Percentiles rank a stretch among this genome's conserved stretches.
Conservation (phyloP, 2,329 filamentous ascomycete genomes). For the Amphichorda felina region DNA sequence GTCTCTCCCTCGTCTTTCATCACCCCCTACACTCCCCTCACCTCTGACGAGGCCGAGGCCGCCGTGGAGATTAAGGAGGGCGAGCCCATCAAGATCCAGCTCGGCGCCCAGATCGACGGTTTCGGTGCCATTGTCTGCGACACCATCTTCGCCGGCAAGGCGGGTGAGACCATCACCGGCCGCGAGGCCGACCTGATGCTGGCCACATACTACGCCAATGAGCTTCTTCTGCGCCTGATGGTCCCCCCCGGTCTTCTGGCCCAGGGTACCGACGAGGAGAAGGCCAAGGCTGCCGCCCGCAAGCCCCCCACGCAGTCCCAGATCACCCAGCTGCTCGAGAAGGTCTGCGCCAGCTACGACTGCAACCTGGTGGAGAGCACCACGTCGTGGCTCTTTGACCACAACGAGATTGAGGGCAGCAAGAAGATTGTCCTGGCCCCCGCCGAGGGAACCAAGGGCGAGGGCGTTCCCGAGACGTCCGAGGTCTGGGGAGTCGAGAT, state of each 20-base stretch:
- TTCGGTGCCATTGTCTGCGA: conserved; percentile 95
- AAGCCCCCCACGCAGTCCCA: conserved; percentile 78
- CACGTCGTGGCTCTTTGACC: conserved; percentile 91
- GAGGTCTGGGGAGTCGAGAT: conserved; percentile 98
- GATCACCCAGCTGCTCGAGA: conserved; percentile 82
- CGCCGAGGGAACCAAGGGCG: conserved; percentile 78
- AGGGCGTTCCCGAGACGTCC: conserved; percentile 75
- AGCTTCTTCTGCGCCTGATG: conserved; percentile 84
- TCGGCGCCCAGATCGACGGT: conserved; percentile 97
- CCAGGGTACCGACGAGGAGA: conserved; percentile 82
- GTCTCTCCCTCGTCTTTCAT: conserved; percentile 89
- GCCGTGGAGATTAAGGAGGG: conserved; percentile 66
- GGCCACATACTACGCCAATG: conserved; percentile 90
- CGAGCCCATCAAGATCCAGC: conserved; percentile 92
- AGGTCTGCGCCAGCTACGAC: conserved; percentile 81
- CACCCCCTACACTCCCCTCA: conserved; percentile 91
- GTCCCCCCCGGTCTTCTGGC: conserved; percentile 79
- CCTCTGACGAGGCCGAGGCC: conserved; percentile 77
- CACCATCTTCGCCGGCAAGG: conserved; percentile 65
- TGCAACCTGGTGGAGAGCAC: conserved; percentile 95
- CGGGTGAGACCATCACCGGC: conserved; percentile 55
- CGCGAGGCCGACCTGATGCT: conserved; percentile 78
- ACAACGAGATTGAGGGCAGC: conserved; percentile 91
- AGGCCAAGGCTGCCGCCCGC: conserved; percentile 74
- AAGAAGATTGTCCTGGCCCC: conserved; percentile 96